Percentiles rank a stretch among this genome's conserved stretches.
Conservation (phyloP, 768 basidiomycete genomes). For the Mrakia gelida region DNA sequence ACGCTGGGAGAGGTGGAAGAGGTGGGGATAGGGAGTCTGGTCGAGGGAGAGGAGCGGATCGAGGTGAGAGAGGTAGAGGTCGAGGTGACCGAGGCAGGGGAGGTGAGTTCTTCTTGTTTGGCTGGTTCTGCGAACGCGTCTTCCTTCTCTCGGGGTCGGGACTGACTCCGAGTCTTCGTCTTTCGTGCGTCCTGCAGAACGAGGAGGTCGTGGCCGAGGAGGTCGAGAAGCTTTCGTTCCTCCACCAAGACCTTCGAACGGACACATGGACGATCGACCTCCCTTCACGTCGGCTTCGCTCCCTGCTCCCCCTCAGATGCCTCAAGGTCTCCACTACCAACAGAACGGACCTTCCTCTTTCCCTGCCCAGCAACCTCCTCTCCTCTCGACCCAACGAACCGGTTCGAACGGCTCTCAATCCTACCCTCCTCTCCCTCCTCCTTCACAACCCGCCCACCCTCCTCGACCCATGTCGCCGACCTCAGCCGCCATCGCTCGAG, state of each 20-base stretch:
- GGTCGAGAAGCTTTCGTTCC: not conserved
- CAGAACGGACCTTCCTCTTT: not conserved
- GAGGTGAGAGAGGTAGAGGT: constrained; percentile 1
- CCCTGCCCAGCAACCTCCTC: not conserved
- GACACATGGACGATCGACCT: not conserved
- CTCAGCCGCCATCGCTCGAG: constrained; percentile 29
- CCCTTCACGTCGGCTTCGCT: not conserved
- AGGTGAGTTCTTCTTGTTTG: not conserved
- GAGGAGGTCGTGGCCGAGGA: not conserved
- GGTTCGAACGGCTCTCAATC: not conserved
- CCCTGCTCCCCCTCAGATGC: constrained; percentile 11
- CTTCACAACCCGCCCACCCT: not conserved
- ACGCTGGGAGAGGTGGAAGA: constrained; percentile 2
- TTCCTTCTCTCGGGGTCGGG: no score
- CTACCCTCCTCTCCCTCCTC: constrained; percentile 3
- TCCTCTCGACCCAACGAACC: not conserved
- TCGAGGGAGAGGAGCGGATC: not conserved
- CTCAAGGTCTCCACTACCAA: not conserved
- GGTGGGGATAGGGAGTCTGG: not conserved
- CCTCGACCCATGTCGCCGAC: constrained; percentile 31
- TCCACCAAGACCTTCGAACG: not conserved
- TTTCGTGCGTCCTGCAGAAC: not conserved
- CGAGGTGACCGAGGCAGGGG: constrained; percentile 10
- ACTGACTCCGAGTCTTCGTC: not conserved
- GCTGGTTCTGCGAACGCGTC: not conserved